Conservation (phyloP, 202 grass and related monocot genomes). For the Bolboschoenoplectus hybrid region DNA sequence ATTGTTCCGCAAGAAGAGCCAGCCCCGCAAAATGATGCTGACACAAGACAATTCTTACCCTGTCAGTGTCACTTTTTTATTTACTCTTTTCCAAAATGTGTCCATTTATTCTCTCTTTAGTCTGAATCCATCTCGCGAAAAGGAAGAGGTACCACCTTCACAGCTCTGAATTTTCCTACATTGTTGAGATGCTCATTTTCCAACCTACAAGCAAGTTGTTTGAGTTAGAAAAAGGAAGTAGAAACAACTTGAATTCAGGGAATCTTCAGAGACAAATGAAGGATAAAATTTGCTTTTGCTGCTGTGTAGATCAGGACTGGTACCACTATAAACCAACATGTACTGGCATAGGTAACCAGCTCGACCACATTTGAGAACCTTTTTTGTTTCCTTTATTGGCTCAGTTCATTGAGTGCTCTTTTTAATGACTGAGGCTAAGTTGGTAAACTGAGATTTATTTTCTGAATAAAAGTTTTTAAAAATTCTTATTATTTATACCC, state of each 20-base stretch:
- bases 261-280: not conserved
- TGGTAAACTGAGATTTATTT: not conserved
- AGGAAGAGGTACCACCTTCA: slow-evolving; percentile 45
- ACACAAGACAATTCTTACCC: not conserved
- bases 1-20: not conserved
- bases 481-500: not conserved
- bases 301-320: not conserved
- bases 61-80: not conserved
- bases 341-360: not conserved
- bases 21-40: not conserved
- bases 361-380: not conserved
- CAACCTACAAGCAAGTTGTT: slow-evolving; percentile 27
- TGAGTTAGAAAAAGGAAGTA: not conserved
- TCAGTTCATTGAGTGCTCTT: not conserved
- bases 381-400: not conserved
- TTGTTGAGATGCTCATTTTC: slow-evolving; percentile 94
- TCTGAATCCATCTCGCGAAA: slow-evolving; percentile 42
- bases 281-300: not conserved
- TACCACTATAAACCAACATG: slow-evolving; percentile 25
- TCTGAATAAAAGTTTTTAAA: not conserved
- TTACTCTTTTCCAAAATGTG: not conserved
- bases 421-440: not conserved
- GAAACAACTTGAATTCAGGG: not conserved
- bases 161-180: slow-evolving; percentile 72
- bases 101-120: not conserved